Evolutionary conservation across 768 basidiomycete species (phyloP).

Genomic region (Lyophyllum decastes): DNA sequence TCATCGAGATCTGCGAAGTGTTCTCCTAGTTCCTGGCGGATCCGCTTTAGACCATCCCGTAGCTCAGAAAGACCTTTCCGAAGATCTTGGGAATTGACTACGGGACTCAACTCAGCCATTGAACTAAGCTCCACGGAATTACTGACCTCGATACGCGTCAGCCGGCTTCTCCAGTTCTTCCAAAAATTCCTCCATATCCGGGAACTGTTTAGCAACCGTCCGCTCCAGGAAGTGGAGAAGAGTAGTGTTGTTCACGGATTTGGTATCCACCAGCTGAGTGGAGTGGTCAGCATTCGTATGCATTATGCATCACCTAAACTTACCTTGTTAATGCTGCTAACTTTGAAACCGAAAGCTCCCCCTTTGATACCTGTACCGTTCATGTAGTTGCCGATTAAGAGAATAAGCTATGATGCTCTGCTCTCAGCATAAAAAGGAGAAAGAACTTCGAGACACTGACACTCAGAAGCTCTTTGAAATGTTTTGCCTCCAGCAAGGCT

Average conservation of each 20-base stretch:
- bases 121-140: not conserved
- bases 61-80: slow-evolving; percentile 75
- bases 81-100: slow-evolving; percentile 87
- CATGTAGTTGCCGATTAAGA: slow-evolving; percentile 97
- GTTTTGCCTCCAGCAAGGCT: slow-evolving; percentile 75
- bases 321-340: slow-evolving; percentile 97
- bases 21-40: slow-evolving; percentile 78
- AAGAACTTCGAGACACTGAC: slow-evolving; percentile 40
- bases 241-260: slow-evolving; percentile 92
- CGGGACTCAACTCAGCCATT: slow-evolving; percentile 4
- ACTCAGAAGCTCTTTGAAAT: slow-evolving; percentile 88
- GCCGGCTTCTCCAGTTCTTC: slow-evolving; percentile 88
- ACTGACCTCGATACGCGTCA: slow-evolving; percentile 87
- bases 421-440: not conserved
- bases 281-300: not conserved
- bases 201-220: slow-evolving; percentile 86
- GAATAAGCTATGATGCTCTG: slow-evolving; percentile 74
- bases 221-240: slow-evolving; percentile 92
- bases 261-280: slow-evolving; percentile 90
- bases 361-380: slow-evolving; percentile 96
- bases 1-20: slow-evolving; percentile 75
- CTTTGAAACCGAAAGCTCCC: slow-evolving; percentile 94
- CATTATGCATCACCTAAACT: slow-evolving; percentile 7
- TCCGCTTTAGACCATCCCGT: slow-evolving; percentile 72
- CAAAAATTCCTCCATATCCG: slow-evolving; percentile 82